Evolutionary conservation across 2,329 filamentous ascomycete genomes (phyloP).

Genomic region (Periglandula ipomoeae): DNA sequence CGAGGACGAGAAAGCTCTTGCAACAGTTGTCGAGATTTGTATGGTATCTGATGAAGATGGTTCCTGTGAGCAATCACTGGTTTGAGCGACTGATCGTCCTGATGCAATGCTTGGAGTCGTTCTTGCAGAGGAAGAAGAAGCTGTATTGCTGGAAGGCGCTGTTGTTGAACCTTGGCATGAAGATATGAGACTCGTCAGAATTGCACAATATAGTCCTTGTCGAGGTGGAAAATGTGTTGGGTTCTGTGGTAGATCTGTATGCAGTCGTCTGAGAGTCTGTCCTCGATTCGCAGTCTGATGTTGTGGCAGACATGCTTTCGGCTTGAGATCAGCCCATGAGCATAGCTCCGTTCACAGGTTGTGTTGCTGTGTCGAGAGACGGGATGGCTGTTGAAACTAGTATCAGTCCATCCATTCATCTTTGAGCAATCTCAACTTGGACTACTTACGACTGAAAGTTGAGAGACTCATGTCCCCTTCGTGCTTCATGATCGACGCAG

Average conservation of each 20-base stretch:
- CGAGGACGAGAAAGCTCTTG: neutral
- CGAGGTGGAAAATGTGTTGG: neutral
- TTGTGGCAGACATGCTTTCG: neutral
- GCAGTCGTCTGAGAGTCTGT: neutral
- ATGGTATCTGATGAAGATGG: neutral
- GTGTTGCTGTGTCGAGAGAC: neutral
- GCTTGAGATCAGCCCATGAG: neutral
- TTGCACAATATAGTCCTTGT: neutral
- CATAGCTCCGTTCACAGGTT: neutral
- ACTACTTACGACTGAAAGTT: slow-evolving; percentile 1
- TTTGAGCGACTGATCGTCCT: neutral
- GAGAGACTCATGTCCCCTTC: neutral
- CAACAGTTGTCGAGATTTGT: neutral
- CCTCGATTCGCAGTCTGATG: slow-evolving; percentile 2
- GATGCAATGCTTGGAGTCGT: neutral
- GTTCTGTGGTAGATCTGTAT: neutral
- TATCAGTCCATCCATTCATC: neutral
- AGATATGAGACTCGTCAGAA: neutral
- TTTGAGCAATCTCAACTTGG: neutral
- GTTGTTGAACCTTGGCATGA: neutral
- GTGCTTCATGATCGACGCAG: slow-evolving; percentile 5
- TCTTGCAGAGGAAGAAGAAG: neutral
- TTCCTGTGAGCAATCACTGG: neutral
- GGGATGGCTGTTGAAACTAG: neutral
- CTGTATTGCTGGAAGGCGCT: neutral